Evolutionary conservation across 179 eudicot genomes (phyloP).

Genomic region (Silene coronaria): DNA sequence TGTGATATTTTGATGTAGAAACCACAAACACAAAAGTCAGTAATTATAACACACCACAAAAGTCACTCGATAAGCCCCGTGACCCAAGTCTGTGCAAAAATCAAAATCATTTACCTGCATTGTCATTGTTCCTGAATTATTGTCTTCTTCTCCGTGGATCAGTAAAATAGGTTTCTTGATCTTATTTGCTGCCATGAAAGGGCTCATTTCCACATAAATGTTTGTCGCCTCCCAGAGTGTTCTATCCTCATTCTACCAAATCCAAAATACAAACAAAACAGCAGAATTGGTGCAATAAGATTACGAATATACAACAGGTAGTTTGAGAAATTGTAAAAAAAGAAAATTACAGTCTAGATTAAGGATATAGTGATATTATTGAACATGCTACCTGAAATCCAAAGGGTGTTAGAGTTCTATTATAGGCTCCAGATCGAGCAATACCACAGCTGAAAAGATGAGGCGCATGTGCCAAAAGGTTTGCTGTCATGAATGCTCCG

Average conservation of each 20-base stretch:
- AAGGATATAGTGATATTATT: not conserved
- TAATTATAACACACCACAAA: not conserved
- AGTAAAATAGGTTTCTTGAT: slow-evolving; percentile 91
- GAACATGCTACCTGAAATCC: slow-evolving; percentile 72
- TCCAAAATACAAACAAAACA: not conserved
- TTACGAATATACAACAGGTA: not conserved
- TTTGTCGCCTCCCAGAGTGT: slow-evolving; percentile 91
- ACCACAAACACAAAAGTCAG: slow-evolving; percentile 5
- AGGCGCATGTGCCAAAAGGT: slow-evolving; percentile 93
- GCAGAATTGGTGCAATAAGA: not conserved
- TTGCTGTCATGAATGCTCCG: slow-evolving; percentile 98
- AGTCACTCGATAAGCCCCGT: too few relatives aligned
- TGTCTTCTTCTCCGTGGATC: slow-evolving; percentile 97
- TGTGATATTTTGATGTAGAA: slow-evolving; percentile 27
- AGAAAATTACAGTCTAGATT: not conserved
- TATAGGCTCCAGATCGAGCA: slow-evolving; percentile 98
- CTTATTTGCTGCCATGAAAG: slow-evolving; percentile 91
- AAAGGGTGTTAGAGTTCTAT: slow-evolving; percentile 93
- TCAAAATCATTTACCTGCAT: slow-evolving; percentile 64
- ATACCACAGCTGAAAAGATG: slow-evolving; percentile 93
- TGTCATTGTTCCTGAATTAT: slow-evolving; percentile 85
- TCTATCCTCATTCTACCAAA: slow-evolving; percentile 77
- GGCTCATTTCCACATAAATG: slow-evolving; percentile 90
- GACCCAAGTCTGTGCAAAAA: slow-evolving; percentile 3
- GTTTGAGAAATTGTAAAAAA: not conserved